Percentiles rank a stretch among this genome's conserved stretches.
These are phyloP conservation scores for Apiotrichum mycotoxinovorans DNA, from an alignment of 1,284 basidiomycete genomes.

Conservation along the genomic window DNA sequence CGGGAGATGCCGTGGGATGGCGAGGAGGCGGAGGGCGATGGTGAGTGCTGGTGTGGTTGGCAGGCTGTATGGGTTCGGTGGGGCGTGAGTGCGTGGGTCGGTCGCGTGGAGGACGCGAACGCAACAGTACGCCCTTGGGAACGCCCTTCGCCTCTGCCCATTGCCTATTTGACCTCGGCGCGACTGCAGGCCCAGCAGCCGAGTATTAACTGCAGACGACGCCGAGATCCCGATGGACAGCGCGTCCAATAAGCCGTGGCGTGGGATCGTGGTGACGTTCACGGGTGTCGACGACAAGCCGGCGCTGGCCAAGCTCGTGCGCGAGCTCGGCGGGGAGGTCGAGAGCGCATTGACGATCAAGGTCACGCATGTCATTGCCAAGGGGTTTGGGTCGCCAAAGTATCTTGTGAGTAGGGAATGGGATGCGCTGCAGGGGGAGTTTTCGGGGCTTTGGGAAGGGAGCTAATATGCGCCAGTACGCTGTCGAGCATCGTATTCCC, in stretches of 20 bases:
- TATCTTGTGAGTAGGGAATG: conserved; percentile 42
- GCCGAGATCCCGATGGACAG: conserved; percentile 2
- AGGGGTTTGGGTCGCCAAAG: conserved; percentile 33
- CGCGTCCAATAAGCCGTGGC: conserved; percentile 31
- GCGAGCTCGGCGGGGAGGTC: conserved; percentile 35
- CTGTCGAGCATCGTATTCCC: conserved; percentile 39
- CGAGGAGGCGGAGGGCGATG: conserved; percentile 21
- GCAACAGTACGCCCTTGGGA: no score
- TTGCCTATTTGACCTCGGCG: no score
- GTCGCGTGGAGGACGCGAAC: no score
- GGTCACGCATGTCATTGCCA: conserved; percentile 45
- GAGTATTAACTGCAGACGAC: conserved; percentile 27
- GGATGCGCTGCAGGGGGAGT: no score
- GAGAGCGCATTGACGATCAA: conserved; percentile 39
- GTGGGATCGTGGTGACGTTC: conserved; percentile 37
- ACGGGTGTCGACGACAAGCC: conserved; percentile 45
- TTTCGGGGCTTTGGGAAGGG: not conserved
- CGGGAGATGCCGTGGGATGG: conserved; percentile 18
- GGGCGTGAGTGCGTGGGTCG: no score
- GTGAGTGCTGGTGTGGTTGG: conserved; percentile 23
- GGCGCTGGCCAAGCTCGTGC: conserved; percentile 16
- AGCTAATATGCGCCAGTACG: conserved; percentile 31
- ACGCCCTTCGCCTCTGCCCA: no score
- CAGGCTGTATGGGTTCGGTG: no score
- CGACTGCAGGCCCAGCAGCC: no score